Evolutionary conservation across 75 land plant species (phyloP).

Genomic region (Adiantum capillusveneris): DNA sequence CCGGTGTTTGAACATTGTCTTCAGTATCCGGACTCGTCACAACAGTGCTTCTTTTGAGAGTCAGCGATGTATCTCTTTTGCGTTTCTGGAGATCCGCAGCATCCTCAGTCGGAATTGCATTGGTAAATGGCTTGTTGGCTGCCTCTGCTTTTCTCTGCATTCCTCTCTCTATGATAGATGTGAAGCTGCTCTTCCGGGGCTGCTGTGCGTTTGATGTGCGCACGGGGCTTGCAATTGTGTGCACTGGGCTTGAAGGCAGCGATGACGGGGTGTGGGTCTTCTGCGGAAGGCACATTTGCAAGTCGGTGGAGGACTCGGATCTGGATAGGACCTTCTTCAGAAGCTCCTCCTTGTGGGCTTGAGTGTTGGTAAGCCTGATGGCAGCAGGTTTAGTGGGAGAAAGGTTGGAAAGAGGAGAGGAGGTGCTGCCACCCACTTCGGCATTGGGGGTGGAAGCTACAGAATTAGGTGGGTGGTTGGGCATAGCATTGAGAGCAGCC

Average conservation of each 20-base stretch:
- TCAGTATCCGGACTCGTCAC: not conserved
- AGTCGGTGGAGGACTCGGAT: not conserved
- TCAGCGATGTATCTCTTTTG: not conserved
- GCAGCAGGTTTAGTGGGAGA: not conserved
- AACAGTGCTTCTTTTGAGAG: not conserved
- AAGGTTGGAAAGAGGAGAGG: not conserved
- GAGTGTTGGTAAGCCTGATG: conserved; percentile 2
- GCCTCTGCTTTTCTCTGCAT: not conserved
- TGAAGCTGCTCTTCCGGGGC: not conserved
- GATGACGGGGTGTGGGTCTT: not conserved
- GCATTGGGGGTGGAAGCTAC: not conserved
- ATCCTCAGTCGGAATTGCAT: not conserved
- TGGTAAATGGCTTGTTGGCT: not conserved
- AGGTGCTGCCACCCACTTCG: not conserved
- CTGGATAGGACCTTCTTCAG: not conserved
- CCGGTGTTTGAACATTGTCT: not conserved
- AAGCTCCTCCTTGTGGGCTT: conserved; percentile 6
- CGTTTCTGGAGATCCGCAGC: not conserved
- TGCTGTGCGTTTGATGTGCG: not conserved
- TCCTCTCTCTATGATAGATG: too few species aligned
- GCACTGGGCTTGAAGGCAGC: not conserved
- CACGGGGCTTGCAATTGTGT: not conserved
- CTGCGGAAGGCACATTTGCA: not conserved
- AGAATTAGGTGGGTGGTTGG: not conserved
- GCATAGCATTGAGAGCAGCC: not conserved